Evolutionary conservation across 306 rosid genomes (phyloP), one percentile per base, ranked within the genome.

Genomic region (barrel medic (Medicago truncatula)): DNA sequence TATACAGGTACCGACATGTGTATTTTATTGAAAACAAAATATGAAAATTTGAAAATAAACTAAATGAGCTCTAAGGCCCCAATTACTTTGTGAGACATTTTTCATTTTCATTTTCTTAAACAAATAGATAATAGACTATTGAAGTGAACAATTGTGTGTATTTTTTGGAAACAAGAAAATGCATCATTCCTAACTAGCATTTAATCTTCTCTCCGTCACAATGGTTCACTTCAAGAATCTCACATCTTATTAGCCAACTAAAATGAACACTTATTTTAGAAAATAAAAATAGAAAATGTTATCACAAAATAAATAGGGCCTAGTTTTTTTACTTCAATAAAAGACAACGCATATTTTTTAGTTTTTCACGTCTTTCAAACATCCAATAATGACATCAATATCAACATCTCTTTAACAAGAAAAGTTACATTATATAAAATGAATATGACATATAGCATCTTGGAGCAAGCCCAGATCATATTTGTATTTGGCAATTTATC

Each of bases 361-460:
- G 3, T 46, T 59, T 56, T 36, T 68, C 57, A 53, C 61, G 6
- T 65, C 54, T 41, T 50, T 40, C 53, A 8, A 61, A 46, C 73
- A 75, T 61, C 64, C 65, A 61, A 62, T 36, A 58, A 61, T 61
- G 62, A 69, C 44, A 31, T 16, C 44, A 59, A 70, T 46, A 81
- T 40, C 36, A 40, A 69, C 21, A 69, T 69, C 62, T 61, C 80
- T 81, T 75, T 7, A 25, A 59, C 64, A 49, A 59, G 38, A 69
- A 9, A 39, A 36, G 20, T 8, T 36, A 58, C 15, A 75, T 59
- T 20, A 18, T 73, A 10, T 38, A 4, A 77, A 34, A 63, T 18
- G 13, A 53, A 54, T 49, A 41, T 58, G 64, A 57, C 47, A 78
- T 38, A 58, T 53, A 80, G 56, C 44, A 49, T 64, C 40, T 74